Conservation (phyloP, 1,139 yeast species). For the Taphrina flavorubra region DNA sequence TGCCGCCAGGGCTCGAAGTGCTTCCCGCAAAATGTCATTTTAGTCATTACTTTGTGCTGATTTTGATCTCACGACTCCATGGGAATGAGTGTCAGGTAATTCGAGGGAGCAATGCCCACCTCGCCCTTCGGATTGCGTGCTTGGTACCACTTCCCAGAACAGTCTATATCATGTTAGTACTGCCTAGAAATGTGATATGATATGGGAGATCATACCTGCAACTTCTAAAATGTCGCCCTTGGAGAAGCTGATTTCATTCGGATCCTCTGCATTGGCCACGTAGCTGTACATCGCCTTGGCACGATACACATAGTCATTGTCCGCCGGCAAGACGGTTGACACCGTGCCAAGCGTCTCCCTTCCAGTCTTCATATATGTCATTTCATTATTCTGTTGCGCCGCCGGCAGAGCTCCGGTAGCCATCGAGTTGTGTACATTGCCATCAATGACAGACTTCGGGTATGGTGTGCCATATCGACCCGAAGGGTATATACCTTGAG, state of each 20-base stretch:
- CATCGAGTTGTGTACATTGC: slow-evolving; percentile 11
- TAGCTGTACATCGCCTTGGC: slow-evolving; percentile 88
- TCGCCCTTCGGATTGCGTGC: slow-evolving; percentile 89
- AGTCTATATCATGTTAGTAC: slow-evolving; percentile 57
- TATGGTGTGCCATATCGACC: slow-evolving; percentile 40
- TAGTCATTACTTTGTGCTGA: background rate
- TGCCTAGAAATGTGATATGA: background rate
- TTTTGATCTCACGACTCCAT: background rate
- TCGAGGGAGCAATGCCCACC: slow-evolving; percentile 95
- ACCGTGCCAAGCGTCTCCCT: slow-evolving; percentile 4
- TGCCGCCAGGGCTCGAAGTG: slow-evolving; percentile 5
- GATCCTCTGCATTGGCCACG: slow-evolving; percentile 92
- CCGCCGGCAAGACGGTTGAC: slow-evolving; percentile 48
- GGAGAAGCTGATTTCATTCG: slow-evolving; percentile 85
- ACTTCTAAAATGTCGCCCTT: slow-evolving; percentile 91
- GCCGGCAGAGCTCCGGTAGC: slow-evolving; percentile 10
- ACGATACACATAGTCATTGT: slow-evolving; percentile 72
- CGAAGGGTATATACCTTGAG: slow-evolving; percentile 32
- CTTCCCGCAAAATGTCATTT: background rate
- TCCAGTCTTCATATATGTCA: slow-evolving; percentile 49
- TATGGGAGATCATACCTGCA: slow-evolving; percentile 52
- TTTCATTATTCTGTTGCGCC: slow-evolving; percentile 45
- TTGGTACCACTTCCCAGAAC: slow-evolving; percentile 99
- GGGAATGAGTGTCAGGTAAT: slow-evolving; percentile 61
- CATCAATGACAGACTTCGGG: slow-evolving; percentile 29